Base-by-base conservation (phyloP, 2,329 filamentous ascomycete genomes). In the Colletotrichum orchidophilum region DNA sequence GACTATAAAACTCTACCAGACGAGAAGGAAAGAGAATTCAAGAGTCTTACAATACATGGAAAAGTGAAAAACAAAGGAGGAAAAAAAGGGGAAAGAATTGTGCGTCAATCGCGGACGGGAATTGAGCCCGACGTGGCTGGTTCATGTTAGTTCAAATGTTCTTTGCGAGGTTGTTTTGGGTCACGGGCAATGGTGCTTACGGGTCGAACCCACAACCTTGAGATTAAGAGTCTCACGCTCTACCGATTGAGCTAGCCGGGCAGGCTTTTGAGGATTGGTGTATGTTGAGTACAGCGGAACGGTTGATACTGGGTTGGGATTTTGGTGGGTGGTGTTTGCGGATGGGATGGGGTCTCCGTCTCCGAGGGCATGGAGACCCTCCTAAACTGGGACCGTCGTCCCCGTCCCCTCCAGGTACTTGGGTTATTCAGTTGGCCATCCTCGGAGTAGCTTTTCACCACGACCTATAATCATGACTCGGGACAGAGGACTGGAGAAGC, bases 171-270 rank as follows among this genome's bases (percentile, higher is more conserved):
- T 8, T 21, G 13, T 63, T n/a, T 29, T 1, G 49, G 9, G 24
- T n/a, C n/a, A 26, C 24, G 18, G 46, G 21, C 39, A 53, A 3
- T 2, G 26, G 49, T 24, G 49, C 60, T 63, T 63, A 63, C 60
- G 71, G 71, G 69, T 86, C 85, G 85, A 87, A 88, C 87, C 84
- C 84, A 83, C 84, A 87, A 83, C 84, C 85, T 87, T 86, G 83
- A 87, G 85, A 86, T 87, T 88, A 88, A 88, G 90, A 92, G 90
- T 91, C 90, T 90, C 86, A 91, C 89, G 89, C 89, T 92, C 90
- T 92, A 91, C 88, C 87, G 87, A 90, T 90, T 90, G 88, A 90
- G 88, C 88, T 90, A 90, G 85, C 86, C 85, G 83, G 86, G 85
- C 68, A 71, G 63, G 52, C 35, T 55, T 15, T 58, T 31, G 8